Evolutionary conservation across 306 rosid genomes (phyloP), one percentile per base, ranked within the genome.

Genomic region (Medicago ruthenica): DNA sequence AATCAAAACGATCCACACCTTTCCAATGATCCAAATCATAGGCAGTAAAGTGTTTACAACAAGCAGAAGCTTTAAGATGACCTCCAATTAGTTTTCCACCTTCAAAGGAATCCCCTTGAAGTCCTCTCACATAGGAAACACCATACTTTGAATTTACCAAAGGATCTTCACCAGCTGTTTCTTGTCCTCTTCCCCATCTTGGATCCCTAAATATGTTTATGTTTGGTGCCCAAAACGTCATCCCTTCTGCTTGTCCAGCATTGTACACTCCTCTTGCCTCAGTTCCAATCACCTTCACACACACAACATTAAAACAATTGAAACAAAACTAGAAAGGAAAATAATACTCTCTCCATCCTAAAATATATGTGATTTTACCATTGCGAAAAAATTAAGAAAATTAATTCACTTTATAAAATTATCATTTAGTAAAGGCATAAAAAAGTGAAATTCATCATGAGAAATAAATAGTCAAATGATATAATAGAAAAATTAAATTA

Each of bases 211-310:
- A 95, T 16, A 95, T 82, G 86, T 95, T 92, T 0, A 95, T 92
- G 75, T 95, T 95, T 2, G 99, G 99, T 17, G 99, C 93, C 99
- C 97, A 95, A 61, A 95, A 95, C 11, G 97, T 95, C 96, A 95
- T 81, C 31, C 99, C 99, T 8, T 0, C 42, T 0, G 99, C 89
- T 70, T 92, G 90, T 47, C 99, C 97, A 0, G 83, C 93, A 84
- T 95, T 95, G 71, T 92, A 95, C 24, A 92, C 60, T 0, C 88
- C 97, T 68, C 99, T 84, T 0, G 96, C 97, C 76, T 95, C 99
- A 0, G 31, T 73, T 57, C 97, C 99, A 71, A 95, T 89, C 41
- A 72, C 96, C 97, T 89, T 8, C 21, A 42, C 55, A 41, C 31
- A 53, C 5, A 17, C 55, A 48, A 34, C 37, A 5, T 34, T 0